A percentile compares a stretch with the other conserved stretches of the same genome.
Evolutionary conservation across 306 rosid species (phyloP).

Genomic region (Hippophae tibetana): DNA sequence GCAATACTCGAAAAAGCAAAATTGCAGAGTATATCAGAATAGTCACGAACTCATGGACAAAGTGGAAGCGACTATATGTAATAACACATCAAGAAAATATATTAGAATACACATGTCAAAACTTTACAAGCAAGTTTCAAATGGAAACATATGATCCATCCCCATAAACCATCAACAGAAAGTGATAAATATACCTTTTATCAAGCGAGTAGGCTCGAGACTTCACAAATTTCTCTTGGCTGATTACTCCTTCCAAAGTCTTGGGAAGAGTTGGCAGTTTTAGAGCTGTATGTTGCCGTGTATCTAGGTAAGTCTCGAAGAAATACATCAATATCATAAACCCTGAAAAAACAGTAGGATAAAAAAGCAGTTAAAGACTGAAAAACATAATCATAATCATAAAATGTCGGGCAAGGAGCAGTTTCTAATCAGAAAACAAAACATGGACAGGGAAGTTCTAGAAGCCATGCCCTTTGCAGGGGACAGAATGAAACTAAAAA

Average conservation of each 20-base stretch:
- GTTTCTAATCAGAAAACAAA: not conserved
- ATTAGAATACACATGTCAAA: not conserved
- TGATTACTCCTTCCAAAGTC: slow-evolving; percentile 79
- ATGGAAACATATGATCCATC: slow-evolving; percentile 9
- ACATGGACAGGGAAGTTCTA: not conserved
- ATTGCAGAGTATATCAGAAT: slow-evolving; percentile 79
- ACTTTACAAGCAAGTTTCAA: slow-evolving; percentile 6
- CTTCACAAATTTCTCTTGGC: slow-evolving; percentile 87
- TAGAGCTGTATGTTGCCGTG: slow-evolving; percentile 73
- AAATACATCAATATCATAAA: slow-evolving; percentile 87
- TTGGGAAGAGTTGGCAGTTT: slow-evolving; percentile 85
- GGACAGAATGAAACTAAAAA: not conserved
- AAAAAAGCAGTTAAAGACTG: slow-evolving; percentile 8
- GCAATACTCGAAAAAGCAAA: slow-evolving; percentile 63
- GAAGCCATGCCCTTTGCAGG: not conserved
- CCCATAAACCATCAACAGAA: slow-evolving; percentile 10
- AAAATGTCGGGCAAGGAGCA: not conserved
- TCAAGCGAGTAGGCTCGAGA: slow-evolving; percentile 92
- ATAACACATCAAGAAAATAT: slow-evolving; percentile 10
- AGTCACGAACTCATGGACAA: slow-evolving; percentile 80
- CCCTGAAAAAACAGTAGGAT: slow-evolving; percentile 34
- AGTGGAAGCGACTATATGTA: slow-evolving; percentile 71
- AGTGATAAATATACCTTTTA: slow-evolving; percentile 54
- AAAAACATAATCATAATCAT: not conserved
- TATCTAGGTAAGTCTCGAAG: slow-evolving; percentile 80